Conservation (phyloP, 495 filamentous ascomycete genomes). For the Penicilliopsis zonata region DNA sequence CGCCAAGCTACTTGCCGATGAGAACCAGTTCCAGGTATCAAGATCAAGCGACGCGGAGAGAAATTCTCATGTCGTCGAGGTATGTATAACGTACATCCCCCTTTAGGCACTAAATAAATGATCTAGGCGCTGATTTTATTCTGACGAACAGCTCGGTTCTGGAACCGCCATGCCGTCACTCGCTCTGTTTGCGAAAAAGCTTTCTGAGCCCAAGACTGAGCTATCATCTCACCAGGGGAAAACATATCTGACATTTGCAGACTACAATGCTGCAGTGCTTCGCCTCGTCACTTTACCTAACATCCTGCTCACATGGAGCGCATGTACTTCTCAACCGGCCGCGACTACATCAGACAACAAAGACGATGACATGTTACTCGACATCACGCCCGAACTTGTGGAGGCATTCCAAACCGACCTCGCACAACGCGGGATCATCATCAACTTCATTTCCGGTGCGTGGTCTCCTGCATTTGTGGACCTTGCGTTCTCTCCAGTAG, state of each 20-base stretch:
- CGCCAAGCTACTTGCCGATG: constrained; percentile 42
- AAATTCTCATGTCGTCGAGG: constrained; percentile 59
- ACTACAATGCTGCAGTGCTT: constrained; percentile 83
- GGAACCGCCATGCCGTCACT: constrained; percentile 81
- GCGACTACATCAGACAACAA: constrained; percentile 1
- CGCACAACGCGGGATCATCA: constrained; percentile 35
- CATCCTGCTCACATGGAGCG: constrained; percentile 67
- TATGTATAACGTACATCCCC: constrained; percentile 22
- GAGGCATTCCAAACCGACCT: constrained; percentile 50
- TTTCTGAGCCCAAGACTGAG: constrained; percentile 25
- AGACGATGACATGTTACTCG: constrained; percentile 39
- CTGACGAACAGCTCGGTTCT: constrained; percentile 57
- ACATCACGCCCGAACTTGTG: constrained; percentile 55
- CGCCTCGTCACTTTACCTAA: constrained; percentile 84
- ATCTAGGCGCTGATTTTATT: not conserved
- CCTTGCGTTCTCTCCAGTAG: constrained; percentile 28
- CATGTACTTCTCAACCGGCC: constrained; percentile 10
- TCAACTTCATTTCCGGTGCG: constrained; percentile 71
- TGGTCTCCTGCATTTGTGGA: constrained; percentile 64
- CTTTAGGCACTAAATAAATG: not conserved
- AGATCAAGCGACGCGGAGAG: constrained; percentile 7
- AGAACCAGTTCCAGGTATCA: constrained; percentile 12
- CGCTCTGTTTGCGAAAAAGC: constrained; percentile 58
- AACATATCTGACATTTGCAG: constrained; percentile 61
- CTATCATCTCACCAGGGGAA: constrained; percentile 9